phyloP scores from a whole-genome alignment of 2,329 filamentous ascomycete species.

The Cercospora sesami region DNA sequence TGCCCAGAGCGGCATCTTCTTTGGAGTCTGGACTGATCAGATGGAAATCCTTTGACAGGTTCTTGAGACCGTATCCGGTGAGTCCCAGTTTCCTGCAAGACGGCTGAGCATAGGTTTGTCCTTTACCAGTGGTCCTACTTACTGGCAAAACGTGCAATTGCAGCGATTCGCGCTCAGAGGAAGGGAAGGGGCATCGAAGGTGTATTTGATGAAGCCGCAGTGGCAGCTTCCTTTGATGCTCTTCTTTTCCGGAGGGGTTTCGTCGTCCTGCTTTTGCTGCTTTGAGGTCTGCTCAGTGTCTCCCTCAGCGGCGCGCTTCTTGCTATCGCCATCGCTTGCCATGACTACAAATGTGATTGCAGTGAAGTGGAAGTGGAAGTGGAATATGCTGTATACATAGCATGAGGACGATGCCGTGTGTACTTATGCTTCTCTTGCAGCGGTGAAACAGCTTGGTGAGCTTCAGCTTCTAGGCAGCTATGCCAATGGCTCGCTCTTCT shows the following conservation, averaged over 20 bases:
- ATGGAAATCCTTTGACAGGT: constrained; percentile 3
- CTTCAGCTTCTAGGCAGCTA: neutral
- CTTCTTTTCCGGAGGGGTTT: neutral
- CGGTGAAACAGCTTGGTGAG: neutral
- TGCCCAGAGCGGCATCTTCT: constrained; percentile 2
- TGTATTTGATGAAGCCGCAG: constrained; percentile 16
- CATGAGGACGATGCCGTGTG: neutral
- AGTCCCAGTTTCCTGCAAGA: neutral
- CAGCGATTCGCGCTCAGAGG: constrained; percentile 15
- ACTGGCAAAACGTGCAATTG: constrained; percentile 20
- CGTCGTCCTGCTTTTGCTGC: constrained; percentile 8
- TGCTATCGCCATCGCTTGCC: neutral
- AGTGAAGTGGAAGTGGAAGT: neutral
- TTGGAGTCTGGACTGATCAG: constrained; percentile 7
- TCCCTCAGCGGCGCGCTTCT: neutral
- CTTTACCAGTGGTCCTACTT: neutral
- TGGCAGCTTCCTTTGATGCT: constrained; percentile 16
- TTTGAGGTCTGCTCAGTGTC: neutral
- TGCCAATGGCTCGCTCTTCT: neutral
- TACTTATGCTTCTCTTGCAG: neutral
- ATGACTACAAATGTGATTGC: neutral
- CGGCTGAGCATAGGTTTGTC: neutral
- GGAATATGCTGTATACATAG: neutral
- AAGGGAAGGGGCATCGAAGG: neutral
- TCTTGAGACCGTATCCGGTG: neutral